Evolutionary conservation across 208 protist genomes (phyloP).

Genomic region (Trypanosoma rangeli): DNA sequence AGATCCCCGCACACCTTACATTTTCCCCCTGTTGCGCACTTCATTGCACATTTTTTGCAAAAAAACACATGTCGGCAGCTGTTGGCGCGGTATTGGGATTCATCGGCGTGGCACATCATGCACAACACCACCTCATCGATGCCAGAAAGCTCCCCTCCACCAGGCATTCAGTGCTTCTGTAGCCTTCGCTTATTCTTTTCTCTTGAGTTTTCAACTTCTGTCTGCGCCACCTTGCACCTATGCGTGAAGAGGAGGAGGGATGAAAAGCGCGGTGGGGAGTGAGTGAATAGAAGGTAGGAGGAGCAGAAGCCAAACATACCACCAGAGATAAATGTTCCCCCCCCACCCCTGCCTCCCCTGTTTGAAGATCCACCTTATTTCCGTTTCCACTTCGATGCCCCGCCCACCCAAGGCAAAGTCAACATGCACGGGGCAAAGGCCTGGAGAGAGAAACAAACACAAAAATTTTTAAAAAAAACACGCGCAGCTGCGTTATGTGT

Average conservation of each 20-base stretch:
- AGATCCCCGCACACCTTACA: constrained; percentile 78
- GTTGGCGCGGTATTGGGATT: constrained; percentile 70
- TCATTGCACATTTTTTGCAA: constrained; percentile 88
- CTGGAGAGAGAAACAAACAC: background rate
- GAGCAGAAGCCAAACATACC: too few relatives aligned
- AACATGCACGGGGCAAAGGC: background rate
- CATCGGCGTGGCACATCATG: constrained; percentile 64
- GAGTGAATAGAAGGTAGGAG: too few relatives aligned
- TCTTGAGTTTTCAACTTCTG: background rate
- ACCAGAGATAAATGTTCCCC: too few relatives aligned
- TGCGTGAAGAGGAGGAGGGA: too few relatives aligned
- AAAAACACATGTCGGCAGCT: constrained; percentile 73
- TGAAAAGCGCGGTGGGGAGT: too few relatives aligned
- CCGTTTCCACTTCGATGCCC: too few relatives aligned
- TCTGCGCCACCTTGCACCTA: background rate
- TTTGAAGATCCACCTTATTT: too few relatives aligned
- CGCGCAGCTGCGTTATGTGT: too few relatives aligned
- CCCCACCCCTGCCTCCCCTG: too few relatives aligned
- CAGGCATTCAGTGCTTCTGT: background rate
- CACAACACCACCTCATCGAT: constrained; percentile 5
- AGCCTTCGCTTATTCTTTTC: background rate
- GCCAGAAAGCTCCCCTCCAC: background rate
- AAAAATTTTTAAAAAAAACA: constrained; percentile 28
- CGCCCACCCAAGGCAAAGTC: too few relatives aligned
- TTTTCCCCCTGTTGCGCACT: constrained; percentile 87